A percentile compares a stretch with the other conserved stretches of the same genome.
Evolutionary conservation across 371 early-diverging fungal genomes (phyloP).

Genomic region (Apophysomyces trapeziformis): DNA sequence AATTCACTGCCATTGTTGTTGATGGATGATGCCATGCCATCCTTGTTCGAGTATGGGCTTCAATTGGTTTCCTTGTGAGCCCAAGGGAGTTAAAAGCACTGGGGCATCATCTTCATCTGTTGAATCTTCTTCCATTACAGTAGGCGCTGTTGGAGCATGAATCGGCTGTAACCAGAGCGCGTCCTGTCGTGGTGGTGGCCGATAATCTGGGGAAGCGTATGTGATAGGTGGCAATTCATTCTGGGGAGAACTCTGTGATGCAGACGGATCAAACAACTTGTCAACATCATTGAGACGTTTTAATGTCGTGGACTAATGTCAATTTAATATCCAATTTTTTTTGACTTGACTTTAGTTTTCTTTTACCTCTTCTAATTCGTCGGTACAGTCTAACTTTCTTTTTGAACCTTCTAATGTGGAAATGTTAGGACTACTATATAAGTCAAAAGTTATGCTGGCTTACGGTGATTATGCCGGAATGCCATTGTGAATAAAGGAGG

Average conservation of each 20-base stretch:
- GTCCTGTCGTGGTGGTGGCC: slow-evolving; percentile 24
- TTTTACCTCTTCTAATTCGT: slow-evolving; percentile 8
- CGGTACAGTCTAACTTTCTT: slow-evolving; percentile 1
- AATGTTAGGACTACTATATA: background rate
- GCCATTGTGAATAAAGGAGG: slow-evolving; percentile 1
- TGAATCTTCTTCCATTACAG: slow-evolving; percentile 1
- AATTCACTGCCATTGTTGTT: background rate
- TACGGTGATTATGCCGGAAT: background rate
- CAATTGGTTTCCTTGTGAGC: slow-evolving; percentile 2
- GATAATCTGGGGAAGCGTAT: slow-evolving; percentile 29
- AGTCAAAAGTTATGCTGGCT: slow-evolving; percentile 1
- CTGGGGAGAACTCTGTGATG: background rate
- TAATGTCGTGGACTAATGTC: background rate
- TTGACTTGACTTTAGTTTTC: background rate
- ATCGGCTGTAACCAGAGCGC: slow-evolving; percentile 27
- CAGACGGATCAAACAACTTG: slow-evolving; percentile 1
- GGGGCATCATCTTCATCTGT: slow-evolving; percentile 1
- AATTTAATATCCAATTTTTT: background rate
- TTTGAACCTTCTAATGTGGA: background rate
- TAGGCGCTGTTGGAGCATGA: background rate
- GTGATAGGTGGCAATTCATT: slow-evolving; percentile 22
- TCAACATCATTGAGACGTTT: slow-evolving; percentile 3
- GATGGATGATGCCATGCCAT: background rate
- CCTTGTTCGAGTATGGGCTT: slow-evolving; percentile 2
- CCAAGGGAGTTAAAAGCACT: slow-evolving; percentile 2